A percentile compares a stretch with the other conserved stretches of the same genome.
phyloP scores from a whole-genome alignment of 805 yeast species.

The Lipomyces oligophaga region DNA sequence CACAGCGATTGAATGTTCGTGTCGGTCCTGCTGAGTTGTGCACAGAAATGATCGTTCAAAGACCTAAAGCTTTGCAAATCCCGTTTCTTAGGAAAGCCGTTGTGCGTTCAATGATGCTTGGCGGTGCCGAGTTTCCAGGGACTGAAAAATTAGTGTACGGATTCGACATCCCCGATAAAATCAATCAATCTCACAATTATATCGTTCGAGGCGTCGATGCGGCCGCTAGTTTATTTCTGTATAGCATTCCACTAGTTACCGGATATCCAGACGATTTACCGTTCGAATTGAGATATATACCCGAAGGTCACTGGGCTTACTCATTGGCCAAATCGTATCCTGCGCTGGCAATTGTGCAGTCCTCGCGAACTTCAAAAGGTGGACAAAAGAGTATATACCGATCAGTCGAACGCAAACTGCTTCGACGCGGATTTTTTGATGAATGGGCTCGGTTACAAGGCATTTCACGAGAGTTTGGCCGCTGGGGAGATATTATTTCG shows the following conservation, averaged over 20 bases:
- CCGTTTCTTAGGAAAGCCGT: constrained; percentile 17
- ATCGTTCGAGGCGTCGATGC: constrained; percentile 10
- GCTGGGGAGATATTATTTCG: constrained; percentile 16
- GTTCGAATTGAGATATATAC: constrained; percentile 7
- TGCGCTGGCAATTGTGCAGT: constrained; percentile 6
- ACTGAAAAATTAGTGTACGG: neutral
- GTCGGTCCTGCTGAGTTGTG: constrained; percentile 6
- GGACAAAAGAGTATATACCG: constrained; percentile 10
- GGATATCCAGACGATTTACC: neutral
- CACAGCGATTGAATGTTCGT: constrained; percentile 9
- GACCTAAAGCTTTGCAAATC: constrained; percentile 6
- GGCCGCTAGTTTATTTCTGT: neutral
- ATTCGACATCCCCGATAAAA: constrained; percentile 6
- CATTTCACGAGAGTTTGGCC: constrained; percentile 16
- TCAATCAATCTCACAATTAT: constrained; percentile 4
- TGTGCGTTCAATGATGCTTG: constrained; percentile 5
- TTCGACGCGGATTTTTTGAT: constrained; percentile 9
- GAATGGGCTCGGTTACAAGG: constrained; percentile 16
- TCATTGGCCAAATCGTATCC: constrained; percentile 19
- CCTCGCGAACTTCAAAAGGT: neutral
- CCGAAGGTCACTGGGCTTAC: constrained; percentile 8
- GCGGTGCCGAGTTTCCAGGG: constrained; percentile 7
- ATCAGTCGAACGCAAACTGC: constrained; percentile 7
- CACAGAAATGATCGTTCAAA: constrained; percentile 2
- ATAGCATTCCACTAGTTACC: neutral